Evolutionary conservation across 73 alveolate genomes (phyloP).

Genomic region (Paramecium sexaurelia): DNA sequence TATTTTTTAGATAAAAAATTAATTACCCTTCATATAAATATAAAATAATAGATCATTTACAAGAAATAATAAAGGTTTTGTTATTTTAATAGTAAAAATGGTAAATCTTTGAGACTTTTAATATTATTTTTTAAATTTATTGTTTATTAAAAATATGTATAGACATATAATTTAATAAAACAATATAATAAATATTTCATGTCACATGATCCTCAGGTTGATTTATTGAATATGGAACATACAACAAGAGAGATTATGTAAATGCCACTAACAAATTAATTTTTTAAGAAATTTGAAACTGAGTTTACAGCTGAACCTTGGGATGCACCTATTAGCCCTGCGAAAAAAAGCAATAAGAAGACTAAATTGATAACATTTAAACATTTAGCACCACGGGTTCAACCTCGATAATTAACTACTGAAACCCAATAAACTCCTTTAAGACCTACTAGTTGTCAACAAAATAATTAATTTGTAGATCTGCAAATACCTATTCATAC

Average conservation of each 20-base stretch:
- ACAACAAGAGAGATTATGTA: neutral
- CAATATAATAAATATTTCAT: neutral
- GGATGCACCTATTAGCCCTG: neutral
- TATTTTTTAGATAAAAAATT: too few relatives aligned
- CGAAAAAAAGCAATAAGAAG: neutral
- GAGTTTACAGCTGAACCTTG: constrained; percentile 19
- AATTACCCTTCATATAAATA: too few relatives aligned
- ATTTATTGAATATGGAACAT: neutral
- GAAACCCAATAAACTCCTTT: neutral
- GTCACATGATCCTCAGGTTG: neutral
- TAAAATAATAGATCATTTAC: too few relatives aligned
- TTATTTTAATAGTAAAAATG: too few relatives aligned
- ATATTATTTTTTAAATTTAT: too few relatives aligned
- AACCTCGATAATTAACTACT: neutral
- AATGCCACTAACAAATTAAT: neutral
- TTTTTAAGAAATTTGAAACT: neutral
- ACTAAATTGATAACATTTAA: neutral
- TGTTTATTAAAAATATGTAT: neutral
- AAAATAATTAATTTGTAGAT: neutral
- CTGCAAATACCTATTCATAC: neutral
- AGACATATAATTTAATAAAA: neutral
- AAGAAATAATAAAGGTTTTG: too few relatives aligned
- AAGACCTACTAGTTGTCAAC: constrained; percentile 23
- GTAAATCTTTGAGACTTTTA: too few relatives aligned
- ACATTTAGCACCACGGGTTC: neutral